Base-by-base conservation (phyloP, 106 monocot species). In the Dendrobium officinale region DNA sequence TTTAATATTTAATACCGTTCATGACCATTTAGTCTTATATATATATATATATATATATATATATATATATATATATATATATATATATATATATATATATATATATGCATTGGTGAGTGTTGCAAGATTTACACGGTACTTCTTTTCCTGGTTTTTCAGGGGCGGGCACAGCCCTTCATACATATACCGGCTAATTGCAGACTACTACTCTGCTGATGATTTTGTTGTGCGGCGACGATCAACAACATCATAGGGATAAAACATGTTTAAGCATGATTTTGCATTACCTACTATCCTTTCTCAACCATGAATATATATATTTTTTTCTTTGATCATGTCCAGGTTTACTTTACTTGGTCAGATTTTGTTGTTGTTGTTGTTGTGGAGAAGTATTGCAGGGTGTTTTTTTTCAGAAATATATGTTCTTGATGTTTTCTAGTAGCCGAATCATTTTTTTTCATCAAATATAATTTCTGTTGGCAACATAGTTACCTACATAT, bases 181-280 rank as follows among this genome's bases (percentile, higher is more conserved):
- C 33, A 90, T 98, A 83, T 98, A 95, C 73, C 92, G 92, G 73
- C 92, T 98, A 26, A 98, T 92, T 78, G 89, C 98, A 72, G 98
- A 98, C 47, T 98, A 98, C 81, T 98, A 98, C 83, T 95, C 98
- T 55, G 88, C 94, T 72, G 91, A 92, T 84, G 98, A 98, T 89
- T 74, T 92, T 41, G 90, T 88, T 42, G 82, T 98, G 67, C 81
- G 83, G 42, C 67, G 80, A 40, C 85, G 76, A 80, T 75, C 88
- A 73, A 72, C 82, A 40, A 72, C 82, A 40, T 85, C 90, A 72
- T 92, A 67, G 83, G 80, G 3, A 37, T 0, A 16, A 17, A 70
- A 66, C 64, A 19, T 26, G 64, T 13, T 51, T 45, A 58, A 58
- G 18, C 17, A 18, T 58, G 58, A 58, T 17, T 19, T 58, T n/a